phyloP scores from a whole-genome alignment of 495 filamentous ascomycete species.

The Monascus purpureus region DNA sequence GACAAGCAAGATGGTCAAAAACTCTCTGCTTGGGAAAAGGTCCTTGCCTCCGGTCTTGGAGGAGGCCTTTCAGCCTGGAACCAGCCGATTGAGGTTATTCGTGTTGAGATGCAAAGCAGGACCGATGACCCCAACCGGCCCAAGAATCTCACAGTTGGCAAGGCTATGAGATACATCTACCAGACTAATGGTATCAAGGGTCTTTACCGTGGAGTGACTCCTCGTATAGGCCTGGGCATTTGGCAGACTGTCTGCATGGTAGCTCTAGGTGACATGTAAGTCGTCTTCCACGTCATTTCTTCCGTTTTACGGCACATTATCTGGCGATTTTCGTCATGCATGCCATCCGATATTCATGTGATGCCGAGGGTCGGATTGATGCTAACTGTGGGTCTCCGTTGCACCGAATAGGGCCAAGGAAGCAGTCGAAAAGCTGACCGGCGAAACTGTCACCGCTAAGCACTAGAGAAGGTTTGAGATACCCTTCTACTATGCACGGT shows the following conservation, averaged over 20 bases:
- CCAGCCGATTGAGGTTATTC: slow-evolving; percentile 98
- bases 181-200: slow-evolving; percentile 75
- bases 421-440: slow-evolving; percentile 92
- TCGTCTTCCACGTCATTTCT: slow-evolving; percentile 12
- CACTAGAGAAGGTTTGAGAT: slow-evolving; percentile 59
- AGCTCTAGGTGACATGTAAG: slow-evolving; percentile 96
- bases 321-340: slow-evolving; percentile 1
- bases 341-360: slow-evolving; percentile 7
- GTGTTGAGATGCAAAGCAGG: slow-evolving; percentile 99
- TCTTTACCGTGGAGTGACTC: slow-evolving; percentile 89
- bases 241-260: slow-evolving; percentile 99
- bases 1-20: slow-evolving; percentile 68
- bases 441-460: slow-evolving; percentile 89
- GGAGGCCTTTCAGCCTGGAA: slow-evolving; percentile 97
- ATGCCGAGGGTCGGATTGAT: slow-evolving; percentile 14
- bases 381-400: slow-evolving; percentile 25
- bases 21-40: slow-evolving; percentile 72
- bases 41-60: slow-evolving; percentile 72
- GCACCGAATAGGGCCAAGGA: slow-evolving; percentile 70
- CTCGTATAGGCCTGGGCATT: slow-evolving; percentile 85
- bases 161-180: slow-evolving; percentile 90
- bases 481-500: slow-evolving; percentile 27
- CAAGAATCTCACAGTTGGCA: slow-evolving; percentile 94
- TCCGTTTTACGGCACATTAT: no score
- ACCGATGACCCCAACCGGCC: slow-evolving; percentile 93